These are phyloP conservation scores for Penicillium goetzii DNA, from an alignment of 495 filamentous ascomycete genomes.

Conservation along the genomic window DNA sequence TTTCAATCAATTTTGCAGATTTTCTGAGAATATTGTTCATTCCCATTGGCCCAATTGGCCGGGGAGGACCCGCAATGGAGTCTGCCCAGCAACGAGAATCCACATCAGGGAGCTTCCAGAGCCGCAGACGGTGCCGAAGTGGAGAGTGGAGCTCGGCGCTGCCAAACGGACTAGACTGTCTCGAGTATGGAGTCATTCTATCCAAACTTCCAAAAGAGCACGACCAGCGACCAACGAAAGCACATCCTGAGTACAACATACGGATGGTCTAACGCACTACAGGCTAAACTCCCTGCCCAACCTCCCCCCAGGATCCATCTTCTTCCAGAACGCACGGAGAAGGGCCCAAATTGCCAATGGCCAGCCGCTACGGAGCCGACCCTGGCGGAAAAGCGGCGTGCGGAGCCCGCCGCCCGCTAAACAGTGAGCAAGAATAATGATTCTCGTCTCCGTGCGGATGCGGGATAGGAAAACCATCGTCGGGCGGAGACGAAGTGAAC, in stretches of 20 bases:
- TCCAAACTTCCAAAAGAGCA: background rate
- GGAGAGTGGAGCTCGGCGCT: conserved; percentile 20
- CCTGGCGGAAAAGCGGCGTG: conserved; percentile 24
- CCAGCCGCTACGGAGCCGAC: background rate
- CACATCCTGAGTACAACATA: background rate
- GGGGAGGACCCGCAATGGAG: conserved; percentile 25
- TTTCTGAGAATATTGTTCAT: background rate
- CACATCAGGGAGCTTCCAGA: conserved; percentile 37
- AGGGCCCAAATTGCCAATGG: background rate
- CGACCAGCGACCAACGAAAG: background rate
- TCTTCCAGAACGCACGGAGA: conserved; percentile 18
- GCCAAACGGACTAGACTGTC: conserved; percentile 1
- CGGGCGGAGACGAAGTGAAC: conserved; percentile 19
- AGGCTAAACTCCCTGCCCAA: conserved; percentile 5
- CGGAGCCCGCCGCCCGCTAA: conserved; percentile 30
- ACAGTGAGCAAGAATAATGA: background rate
- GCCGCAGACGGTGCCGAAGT: conserved; percentile 40
- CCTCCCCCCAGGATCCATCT: background rate
- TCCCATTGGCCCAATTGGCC: conserved; percentile 29
- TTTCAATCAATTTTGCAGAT: background rate
- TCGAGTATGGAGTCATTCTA: conserved; percentile 1
- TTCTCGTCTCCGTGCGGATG: background rate
- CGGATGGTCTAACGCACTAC: background rate
- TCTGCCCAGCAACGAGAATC: conserved; percentile 16
- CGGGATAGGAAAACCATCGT: conserved; percentile 13